Base-by-base conservation (phyloP, 192 early-diverging fungal genomes). In the Lunasporangiospora selenospora region DNA sequence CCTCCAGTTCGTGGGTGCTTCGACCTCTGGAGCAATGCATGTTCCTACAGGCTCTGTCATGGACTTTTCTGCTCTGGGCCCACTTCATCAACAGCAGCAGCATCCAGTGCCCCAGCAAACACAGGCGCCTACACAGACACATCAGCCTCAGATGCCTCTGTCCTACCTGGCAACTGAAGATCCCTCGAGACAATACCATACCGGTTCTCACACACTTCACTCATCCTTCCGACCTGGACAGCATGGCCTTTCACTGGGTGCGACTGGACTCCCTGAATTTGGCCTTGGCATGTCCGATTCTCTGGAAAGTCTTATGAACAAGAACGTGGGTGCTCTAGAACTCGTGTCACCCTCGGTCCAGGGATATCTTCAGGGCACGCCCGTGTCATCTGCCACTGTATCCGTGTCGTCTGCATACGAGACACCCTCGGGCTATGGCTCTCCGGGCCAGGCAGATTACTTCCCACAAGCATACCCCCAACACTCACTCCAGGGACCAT, bases 291-390 rank as follows among this genome's bases (percentile, higher is more conserved):
- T 54, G 66, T 29, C 41, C 24, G 66, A 70, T 30, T 61, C 66
- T 2, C 5, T 61, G 27, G 66, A 70, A 24, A 30, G 34, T 5
- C 31, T 70, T 15, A 70, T 70, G 66, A 61, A 61, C 52, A 70
- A 49, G 58, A 70, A 54, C 58, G 27, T 70, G 19, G 58, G 58
- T 29, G 38, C 57, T 4, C 49, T 61, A 38, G 44, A 43, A 6
- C 26, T 15, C 16, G 34, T 27, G 19, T 21, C 58, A 15, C 37
- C 19, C 7, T 26, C 44, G 27, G 12, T 49, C 15, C 21, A n/a
- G n/a, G n/a, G n/a, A n/a, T n/a, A 49, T 29, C 21, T 16, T 49
- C 47, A 49, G 24, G 24, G 3, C 47, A 29, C 47, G 30, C 38
- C 31, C 10, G 8, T 40, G 34, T 37, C 6, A 43, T 4, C 21